Base-by-base conservation (phyloP, 768 basidiomycete species). In the Dioszegia hungarica region DNA sequence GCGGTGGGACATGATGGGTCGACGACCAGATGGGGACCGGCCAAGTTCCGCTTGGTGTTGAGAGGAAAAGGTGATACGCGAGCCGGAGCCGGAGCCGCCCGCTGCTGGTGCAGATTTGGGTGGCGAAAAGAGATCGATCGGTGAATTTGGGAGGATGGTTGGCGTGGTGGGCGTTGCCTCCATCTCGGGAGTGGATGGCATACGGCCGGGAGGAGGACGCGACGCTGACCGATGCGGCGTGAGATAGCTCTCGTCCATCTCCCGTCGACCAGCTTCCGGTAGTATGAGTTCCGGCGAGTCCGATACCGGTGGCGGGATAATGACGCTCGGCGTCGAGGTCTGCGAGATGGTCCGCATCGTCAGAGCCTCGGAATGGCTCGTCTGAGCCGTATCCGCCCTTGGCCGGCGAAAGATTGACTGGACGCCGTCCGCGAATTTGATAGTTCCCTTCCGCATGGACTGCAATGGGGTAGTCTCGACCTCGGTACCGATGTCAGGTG, bases 401-500 rank as follows among this genome's bases (percentile, higher is more conserved):
- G 54, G 54, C 12, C 54, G 54, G 6, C 54, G 24, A 20, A 56
- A 56, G 20, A 43, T 43, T 4, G 38, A 38, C 25, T 39, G 40
- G 10, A 56, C 45, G 6, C 38, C 40, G 27, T 56, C 38, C 31
- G 38, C 36, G 25, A 56, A 46, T 24, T 43, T 56, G 34, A 47
- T 56, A 2, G 54, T 56, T 3, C 49, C 45, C 54, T 46, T 39
- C 3, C 37, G 45, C 8, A 38, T 40, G 5, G 52, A 54, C 37
- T 56, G 52, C 17, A 45, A 24, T 2, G 43, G 54, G 24, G 43
- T 47, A 39, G 28, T 58, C 39, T 63, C 58, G 29, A 57, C 59
- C n/a, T 67, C 66, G 11, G 43, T 29, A 15, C 66, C 66, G 29
- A 67, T 64, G 20, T 49, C 17, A 11, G 53, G 28, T 5, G 66